Percentiles rank a stretch among this genome's conserved stretches.
phyloP scores from a whole-genome alignment of 2,329 filamentous ascomycete genomes.

The Xylaria polymorpha region DNA sequence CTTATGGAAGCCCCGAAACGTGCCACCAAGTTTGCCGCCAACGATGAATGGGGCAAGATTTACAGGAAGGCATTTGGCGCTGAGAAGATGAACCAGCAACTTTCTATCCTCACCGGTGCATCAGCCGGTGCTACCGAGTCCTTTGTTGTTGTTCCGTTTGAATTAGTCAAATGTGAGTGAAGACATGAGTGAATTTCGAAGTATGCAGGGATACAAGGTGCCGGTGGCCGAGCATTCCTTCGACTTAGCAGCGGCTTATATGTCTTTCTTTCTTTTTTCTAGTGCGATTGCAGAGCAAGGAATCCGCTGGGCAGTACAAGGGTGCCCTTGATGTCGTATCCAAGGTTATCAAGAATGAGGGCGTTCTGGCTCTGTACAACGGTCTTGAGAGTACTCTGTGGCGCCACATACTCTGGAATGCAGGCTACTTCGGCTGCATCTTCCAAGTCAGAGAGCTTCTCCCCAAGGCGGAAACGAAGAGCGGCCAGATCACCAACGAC shows the following conservation, averaged over 20 bases:
- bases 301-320: slow-evolving; percentile 87
- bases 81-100: slow-evolving; percentile 87
- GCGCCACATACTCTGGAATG: slow-evolving; percentile 78
- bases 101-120: slow-evolving; percentile 93
- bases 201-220: slow-evolving; percentile 9
- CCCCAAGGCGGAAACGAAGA: slow-evolving; percentile 83
- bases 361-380: slow-evolving; percentile 90
- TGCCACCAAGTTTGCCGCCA: slow-evolving; percentile 98
- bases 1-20: slow-evolving; percentile 92
- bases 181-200: slow-evolving; percentile 9
- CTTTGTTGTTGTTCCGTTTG: slow-evolving; percentile 97
- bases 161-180: slow-evolving; percentile 72
- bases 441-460: slow-evolving; percentile 92
- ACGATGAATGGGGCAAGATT: slow-evolving; percentile 97
- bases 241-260: not conserved
- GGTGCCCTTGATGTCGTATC: slow-evolving; percentile 82
- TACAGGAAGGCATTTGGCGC: slow-evolving; percentile 89
- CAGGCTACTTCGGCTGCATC: slow-evolving; percentile 85
- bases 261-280: not conserved
- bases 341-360: slow-evolving; percentile 87
- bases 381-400: slow-evolving; percentile 96
- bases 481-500: slow-evolving; percentile 85
- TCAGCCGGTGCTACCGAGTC: slow-evolving; percentile 95
- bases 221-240: not conserved
- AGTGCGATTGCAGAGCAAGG: slow-evolving; percentile 95